A percentile compares a stretch with the other conserved stretches of the same genome.
Evolutionary conservation across 192 early-diverging fungal species (phyloP).

Genomic region (Backusella circina): DNA sequence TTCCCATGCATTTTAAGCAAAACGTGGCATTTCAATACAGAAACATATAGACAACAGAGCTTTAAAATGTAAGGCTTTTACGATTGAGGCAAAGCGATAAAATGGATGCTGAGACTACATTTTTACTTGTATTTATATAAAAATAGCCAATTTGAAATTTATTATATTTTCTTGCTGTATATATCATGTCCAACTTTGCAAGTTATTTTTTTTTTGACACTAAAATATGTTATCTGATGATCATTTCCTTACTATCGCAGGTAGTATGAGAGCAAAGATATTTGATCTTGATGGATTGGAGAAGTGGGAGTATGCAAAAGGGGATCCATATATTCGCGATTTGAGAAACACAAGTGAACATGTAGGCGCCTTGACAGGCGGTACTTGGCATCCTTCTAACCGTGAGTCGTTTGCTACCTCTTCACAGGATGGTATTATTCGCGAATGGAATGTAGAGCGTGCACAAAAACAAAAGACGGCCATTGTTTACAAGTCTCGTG

Average conservation of each 20-base stretch:
- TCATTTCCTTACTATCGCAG: constrained; percentile 76
- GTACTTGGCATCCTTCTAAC: constrained; percentile 76
- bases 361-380: constrained; percentile 70
- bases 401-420: constrained; percentile 69
- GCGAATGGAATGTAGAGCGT: constrained; percentile 81
- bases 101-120: no score
- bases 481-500: constrained; percentile 71
- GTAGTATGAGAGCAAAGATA: constrained; percentile 66
- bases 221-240: constrained; percentile 50
- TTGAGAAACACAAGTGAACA: constrained; percentile 83
- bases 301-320: constrained; percentile 75
- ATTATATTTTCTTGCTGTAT: neutral
- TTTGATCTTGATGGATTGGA: constrained; percentile 77
- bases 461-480: constrained; percentile 70
- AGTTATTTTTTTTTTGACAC: neutral
- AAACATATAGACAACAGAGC: no score
- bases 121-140: no score
- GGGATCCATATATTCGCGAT: constrained; percentile 93
- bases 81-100: no score
- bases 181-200: neutral
- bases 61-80: no score
- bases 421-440: constrained; percentile 78
- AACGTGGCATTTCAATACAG: no score
- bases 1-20: no score
- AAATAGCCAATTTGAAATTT: neutral